A percentile compares a stretch with the other conserved stretches of the same genome.
These are phyloP conservation scores for Apiospora marii DNA, from an alignment of 2,329 filamentous ascomycete species.

Conservation along the genomic window DNA sequence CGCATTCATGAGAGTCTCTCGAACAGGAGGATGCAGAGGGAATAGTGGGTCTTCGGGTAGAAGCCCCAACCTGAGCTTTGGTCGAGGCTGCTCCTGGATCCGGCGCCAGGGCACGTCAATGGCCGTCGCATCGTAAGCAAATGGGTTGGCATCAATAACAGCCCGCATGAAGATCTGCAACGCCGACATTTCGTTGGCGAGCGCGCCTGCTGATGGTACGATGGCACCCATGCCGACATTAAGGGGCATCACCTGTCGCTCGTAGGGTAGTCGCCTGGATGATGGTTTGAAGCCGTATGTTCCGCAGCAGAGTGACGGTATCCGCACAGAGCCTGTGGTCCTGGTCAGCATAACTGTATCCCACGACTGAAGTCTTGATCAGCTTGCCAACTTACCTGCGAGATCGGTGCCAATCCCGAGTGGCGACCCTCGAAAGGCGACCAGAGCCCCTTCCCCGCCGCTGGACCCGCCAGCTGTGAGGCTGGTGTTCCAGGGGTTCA, in stretches of 20 bases:
- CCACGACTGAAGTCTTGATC: no score
- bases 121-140: conserved; percentile 26
- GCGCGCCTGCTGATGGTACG: conserved; percentile 28
- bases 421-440: conserved; percentile 31
- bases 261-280: conserved; percentile 28
- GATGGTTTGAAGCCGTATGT: conserved; percentile 32
- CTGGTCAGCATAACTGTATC: neutral
- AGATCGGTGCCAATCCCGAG: conserved; percentile 32
- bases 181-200: conserved; percentile 29
- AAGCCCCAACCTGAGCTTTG: conserved; percentile 28
- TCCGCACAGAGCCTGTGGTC: conserved; percentile 31
- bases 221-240: conserved; percentile 29
- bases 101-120: conserved; percentile 30
- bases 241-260: conserved; percentile 26
- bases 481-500: conserved; percentile 5
- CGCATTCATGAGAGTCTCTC: neutral
- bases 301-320: conserved; percentile 32
- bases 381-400: conserved; percentile 23
- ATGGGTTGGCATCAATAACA: conserved; percentile 30
- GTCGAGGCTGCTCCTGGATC: neutral
- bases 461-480: conserved; percentile 31
- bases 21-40: conserved; percentile 29
- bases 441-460: conserved; percentile 31
- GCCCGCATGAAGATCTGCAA: conserved; percentile 29
- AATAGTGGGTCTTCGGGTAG: conserved; percentile 30